phyloP scores from a whole-genome alignment of 441 rosid species.

The Adansonia madagascariensis region DNA sequence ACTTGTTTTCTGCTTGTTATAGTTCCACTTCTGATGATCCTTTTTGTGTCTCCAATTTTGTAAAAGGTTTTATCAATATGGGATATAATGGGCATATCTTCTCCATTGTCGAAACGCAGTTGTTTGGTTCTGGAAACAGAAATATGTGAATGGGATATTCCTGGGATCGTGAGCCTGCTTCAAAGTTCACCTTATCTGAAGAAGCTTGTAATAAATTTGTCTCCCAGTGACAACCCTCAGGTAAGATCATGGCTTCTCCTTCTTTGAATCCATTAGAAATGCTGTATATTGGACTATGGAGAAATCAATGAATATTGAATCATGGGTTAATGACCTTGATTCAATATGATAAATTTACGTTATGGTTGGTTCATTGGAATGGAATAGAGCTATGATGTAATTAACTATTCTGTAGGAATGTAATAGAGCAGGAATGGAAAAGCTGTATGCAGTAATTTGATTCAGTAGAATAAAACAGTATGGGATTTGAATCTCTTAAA shows the following conservation, averaged over 20 bases:
- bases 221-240: background rate
- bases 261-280: background rate
- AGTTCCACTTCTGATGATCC: background rate
- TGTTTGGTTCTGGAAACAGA: constrained; percentile 9
- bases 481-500: no score
- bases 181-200: constrained; percentile 21
- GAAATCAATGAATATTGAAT: background rate
- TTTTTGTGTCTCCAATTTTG: background rate
- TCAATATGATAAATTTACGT: background rate
- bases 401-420: no score
- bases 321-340: background rate
- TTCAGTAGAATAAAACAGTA: no score
- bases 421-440: no score
- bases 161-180: constrained; percentile 26
- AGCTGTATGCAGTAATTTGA: no score
- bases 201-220: constrained; percentile 25
- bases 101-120: constrained; percentile 11
- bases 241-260: background rate
- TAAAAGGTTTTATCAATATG: constrained; percentile 23
- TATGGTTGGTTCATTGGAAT: no score
- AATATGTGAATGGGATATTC: constrained; percentile 16
- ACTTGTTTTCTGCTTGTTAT: background rate
- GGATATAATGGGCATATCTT: constrained; percentile 7
- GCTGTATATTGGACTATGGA: background rate
- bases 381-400: no score